phyloP scores from a whole-genome alignment of 1,284 basidiomycete species.

The Trichosporon sp. region DNA sequence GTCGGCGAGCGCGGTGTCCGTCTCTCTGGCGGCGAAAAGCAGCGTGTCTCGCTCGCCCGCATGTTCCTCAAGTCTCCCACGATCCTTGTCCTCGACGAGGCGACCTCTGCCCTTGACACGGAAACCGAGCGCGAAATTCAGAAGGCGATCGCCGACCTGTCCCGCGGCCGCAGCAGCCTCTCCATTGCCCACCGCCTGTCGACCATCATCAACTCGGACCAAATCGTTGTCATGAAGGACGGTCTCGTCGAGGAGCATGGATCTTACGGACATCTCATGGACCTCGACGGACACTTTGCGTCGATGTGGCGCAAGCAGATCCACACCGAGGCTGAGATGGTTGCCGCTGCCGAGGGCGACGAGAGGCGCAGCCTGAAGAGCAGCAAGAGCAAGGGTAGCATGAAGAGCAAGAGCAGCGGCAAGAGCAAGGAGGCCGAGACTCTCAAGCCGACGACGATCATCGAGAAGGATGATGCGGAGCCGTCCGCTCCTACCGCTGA shows the following conservation, averaged over 20 bases:
- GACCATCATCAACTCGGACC: conserved; percentile 61
- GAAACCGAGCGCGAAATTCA: conserved; percentile 71
- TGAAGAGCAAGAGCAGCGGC: conserved; percentile 1
- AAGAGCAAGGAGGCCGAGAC: conserved; percentile 13
- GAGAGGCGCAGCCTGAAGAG: conserved; percentile 9
- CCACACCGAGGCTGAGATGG: conserved; percentile 51
- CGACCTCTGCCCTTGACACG: conserved; percentile 93
- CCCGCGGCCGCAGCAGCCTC: conserved; percentile 75
- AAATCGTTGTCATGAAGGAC: conserved; percentile 85
- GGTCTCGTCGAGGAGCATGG: conserved; percentile 84
- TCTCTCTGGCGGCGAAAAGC: conserved; percentile 97
- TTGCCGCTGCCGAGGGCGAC: conserved; percentile 34
- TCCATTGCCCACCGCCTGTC: conserved; percentile 78
- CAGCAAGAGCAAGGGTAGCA: conserved; percentile 20
- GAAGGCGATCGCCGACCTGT: conserved; percentile 65
- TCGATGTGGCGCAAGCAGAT: conserved; percentile 56
- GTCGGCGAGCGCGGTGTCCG: conserved; percentile 97
- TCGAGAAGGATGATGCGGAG: conserved; percentile 2
- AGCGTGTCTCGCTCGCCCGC: conserved; percentile 83
- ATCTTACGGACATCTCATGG: conserved; percentile 78
- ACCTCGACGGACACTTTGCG: conserved; percentile 57
- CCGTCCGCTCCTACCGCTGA: not conserved
- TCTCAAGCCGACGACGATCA: not conserved
- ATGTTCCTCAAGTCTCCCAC: conserved; percentile 90
- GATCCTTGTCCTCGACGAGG: conserved; percentile 94